These are phyloP conservation scores for Pythium aphanidermatum DNA, from an alignment of 352 stramenopile species.

Conservation along the genomic window DNA sequence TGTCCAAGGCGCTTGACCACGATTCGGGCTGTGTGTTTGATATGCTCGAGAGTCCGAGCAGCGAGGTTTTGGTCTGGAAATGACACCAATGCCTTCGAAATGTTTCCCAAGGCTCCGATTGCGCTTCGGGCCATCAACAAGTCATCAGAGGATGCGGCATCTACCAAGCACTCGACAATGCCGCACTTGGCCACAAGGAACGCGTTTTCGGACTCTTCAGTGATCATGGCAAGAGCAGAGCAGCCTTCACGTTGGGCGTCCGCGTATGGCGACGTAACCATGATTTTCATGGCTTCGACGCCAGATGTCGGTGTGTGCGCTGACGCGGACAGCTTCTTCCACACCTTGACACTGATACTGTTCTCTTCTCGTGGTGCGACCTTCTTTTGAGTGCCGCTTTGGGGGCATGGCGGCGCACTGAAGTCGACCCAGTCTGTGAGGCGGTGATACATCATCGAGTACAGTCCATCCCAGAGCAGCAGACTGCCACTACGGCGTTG, in stretches of 20 bases:
- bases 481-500: conserved; percentile 69
- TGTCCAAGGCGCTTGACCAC: conserved; percentile 42
- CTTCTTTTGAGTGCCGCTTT: conserved; percentile 71
- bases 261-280: conserved; percentile 66
- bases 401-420: conserved; percentile 39
- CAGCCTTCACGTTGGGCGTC: conserved; percentile 76
- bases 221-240: conserved; percentile 61
- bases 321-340: conserved; percentile 43
- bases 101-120: conserved; percentile 60
- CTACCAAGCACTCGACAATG: conserved; percentile 48
- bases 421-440: conserved; percentile 41
- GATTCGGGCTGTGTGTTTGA: conserved; percentile 39
- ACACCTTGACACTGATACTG: conserved; percentile 49
- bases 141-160: conserved; percentile 38
- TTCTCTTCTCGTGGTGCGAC: conserved; percentile 33
- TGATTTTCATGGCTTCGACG: conserved; percentile 81
- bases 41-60: conserved; percentile 29
- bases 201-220: conserved; percentile 52
- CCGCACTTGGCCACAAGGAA: conserved; percentile 48
- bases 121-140: conserved; percentile 64
- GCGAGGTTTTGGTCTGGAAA: conserved; percentile 39
- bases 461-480: conserved; percentile 77
- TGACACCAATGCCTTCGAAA: conserved; percentile 42
- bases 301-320: conserved; percentile 54
- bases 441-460: conserved; percentile 64